These are phyloP conservation scores for Pyrenula massariospora DNA, from an alignment of 495 filamentous ascomycete species.

Conservation along the genomic window DNA sequence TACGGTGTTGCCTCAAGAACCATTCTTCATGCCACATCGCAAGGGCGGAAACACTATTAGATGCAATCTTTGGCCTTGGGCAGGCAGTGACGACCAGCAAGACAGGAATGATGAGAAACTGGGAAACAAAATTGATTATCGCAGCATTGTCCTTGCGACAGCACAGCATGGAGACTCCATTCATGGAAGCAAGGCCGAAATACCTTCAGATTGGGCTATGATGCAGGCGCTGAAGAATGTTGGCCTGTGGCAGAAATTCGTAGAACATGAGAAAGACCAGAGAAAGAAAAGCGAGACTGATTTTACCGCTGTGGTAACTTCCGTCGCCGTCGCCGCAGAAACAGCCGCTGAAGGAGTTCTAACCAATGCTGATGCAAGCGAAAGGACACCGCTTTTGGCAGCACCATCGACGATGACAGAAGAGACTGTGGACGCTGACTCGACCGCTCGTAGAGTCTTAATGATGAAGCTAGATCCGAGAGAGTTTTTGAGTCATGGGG, in stretches of 20 bases:
- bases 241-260: conserved; percentile 17
- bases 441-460: conserved; percentile 22
- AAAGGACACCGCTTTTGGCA: background rate
- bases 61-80: conserved; percentile 32
- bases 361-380: background rate
- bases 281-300: no score
- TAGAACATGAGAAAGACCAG: background rate
- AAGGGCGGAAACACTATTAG: conserved; percentile 23
- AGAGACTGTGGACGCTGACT: conserved; percentile 26
- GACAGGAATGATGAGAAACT: no score
- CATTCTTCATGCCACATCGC: background rate
- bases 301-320: background rate
- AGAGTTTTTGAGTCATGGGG: conserved; percentile 74
- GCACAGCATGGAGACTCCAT: background rate
- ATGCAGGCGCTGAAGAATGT: conserved; percentile 36
- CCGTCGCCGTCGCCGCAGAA: no score
- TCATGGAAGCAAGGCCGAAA: background rate
- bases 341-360: background rate
- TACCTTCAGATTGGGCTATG: conserved; percentile 25
- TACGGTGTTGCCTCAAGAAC: background rate
- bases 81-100: background rate
- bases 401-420: background rate
- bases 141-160: background rate
- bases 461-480: background rate
- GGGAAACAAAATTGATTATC: background rate